Base-by-base conservation (phyloP, 805 yeast genomes). In the Schwanniomyces sp. region DNA sequence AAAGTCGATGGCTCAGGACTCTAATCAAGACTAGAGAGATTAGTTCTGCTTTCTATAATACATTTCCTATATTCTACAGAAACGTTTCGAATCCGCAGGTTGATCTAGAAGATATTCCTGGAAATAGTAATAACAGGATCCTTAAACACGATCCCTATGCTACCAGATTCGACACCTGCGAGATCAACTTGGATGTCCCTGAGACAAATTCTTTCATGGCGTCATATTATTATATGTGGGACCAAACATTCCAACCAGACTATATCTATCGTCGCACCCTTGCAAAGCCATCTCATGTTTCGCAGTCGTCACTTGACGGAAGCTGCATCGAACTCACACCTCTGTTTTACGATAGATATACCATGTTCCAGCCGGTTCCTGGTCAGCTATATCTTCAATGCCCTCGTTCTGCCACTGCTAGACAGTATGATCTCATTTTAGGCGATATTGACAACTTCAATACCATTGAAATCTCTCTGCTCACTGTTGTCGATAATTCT, bases 161-260 rank as follows among this genome's bases (percentile, higher is more conserved):
- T 0, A 27, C 37, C 1, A 46, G 54, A 10, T 58, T 70, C 43
- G 57, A 55, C 0, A 41, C 44, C 3, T 73, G 78, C 52, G 75
- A 72, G 50, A 34, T 59, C 17, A 59, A 46, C 25, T 74, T 73
- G 5, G 55, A 21, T 4, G 24, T 58, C 32, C 34, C 29, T 7
- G 24, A 14, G 27, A 42, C 25, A 32, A 36, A 34, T 6, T 24
- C 37, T 44, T 71, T 59, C 46, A 56, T 59, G 48, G 52, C 52
- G 14, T 80, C 86, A 0, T 60, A 61, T 1, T 63, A 72, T 38
- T 67, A 79, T 43, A 51, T 55, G 3, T 67, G 71, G 64, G 58
- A 63, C 37, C 58, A 64, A n/a, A 57, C 81, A 2, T 83, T 81
- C 54, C 64, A 67, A 37, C 58, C 76, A 4, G 84, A 82, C 50